phyloP scores from a whole-genome alignment of 2,329 filamentous ascomycete species.

The Talaromyces sp. region DNA sequence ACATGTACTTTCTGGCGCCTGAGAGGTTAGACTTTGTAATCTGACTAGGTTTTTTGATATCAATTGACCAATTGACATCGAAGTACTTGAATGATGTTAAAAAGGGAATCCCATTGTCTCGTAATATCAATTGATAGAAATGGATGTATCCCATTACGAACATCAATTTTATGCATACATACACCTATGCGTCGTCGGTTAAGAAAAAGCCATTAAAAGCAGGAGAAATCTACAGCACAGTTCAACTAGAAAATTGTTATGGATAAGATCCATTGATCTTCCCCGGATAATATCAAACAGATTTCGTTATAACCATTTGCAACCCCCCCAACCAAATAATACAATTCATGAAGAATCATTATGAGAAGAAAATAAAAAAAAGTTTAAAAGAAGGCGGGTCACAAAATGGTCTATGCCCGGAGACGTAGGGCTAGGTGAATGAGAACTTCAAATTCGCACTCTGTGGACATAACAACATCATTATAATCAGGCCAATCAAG shows the following conservation, averaged over 20 bases:
- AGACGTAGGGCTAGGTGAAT: background rate
- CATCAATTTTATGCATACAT: background rate
- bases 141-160: background rate
- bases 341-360: slow-evolving; percentile 14
- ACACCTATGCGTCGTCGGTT: no score
- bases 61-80: background rate
- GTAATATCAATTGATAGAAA: no score
- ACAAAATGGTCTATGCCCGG: background rate
- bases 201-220: background rate
- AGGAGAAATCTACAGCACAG: background rate
- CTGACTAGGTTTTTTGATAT: background rate
- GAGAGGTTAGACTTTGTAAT: background rate
- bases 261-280: background rate
- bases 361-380: slow-evolving; percentile 14
- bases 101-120: background rate
- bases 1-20: background rate
- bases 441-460: background rate
- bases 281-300: background rate
- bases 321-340: slow-evolving; percentile 7
- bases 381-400: slow-evolving; percentile 16
- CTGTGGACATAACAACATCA: background rate
- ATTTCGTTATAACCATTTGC: background rate
- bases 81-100: no score
- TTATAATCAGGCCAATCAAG: background rate
- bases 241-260: background rate